A percentile compares a stretch with the other conserved stretches of the same genome.
phyloP scores from a whole-genome alignment of 139 green algal species.

The Haematococcus lacustris region DNA sequence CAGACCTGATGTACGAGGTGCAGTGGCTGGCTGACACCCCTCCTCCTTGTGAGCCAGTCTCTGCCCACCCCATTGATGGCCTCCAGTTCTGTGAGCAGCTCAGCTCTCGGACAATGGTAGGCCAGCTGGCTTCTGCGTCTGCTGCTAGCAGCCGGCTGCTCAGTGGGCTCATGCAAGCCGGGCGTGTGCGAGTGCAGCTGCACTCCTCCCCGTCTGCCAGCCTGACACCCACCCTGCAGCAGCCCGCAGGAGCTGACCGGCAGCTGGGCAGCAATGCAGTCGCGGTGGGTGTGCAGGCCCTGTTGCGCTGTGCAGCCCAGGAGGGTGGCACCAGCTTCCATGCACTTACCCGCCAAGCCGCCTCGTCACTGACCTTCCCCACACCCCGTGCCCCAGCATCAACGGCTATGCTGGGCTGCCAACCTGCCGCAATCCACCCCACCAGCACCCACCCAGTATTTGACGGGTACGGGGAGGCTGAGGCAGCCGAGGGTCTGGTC shows the following conservation, averaged over 20 bases:
- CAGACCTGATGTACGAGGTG: conserved; percentile 26
- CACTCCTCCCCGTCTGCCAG: background rate
- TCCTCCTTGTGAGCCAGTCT: background rate
- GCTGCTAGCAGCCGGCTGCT: background rate
- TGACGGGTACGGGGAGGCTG: conserved; percentile 20
- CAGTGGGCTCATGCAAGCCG: too few relatives aligned
- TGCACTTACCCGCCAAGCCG: too few relatives aligned
- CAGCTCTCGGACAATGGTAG: background rate
- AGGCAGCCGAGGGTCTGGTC: conserved; percentile 5
- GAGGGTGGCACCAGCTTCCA: conserved; percentile 10
- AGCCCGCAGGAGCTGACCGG: background rate
- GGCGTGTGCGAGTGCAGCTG: too few relatives aligned
- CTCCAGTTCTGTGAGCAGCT: background rate
- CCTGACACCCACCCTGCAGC: background rate
- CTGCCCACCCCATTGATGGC: background rate
- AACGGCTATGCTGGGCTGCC: too few relatives aligned
- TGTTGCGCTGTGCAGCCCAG: conserved; percentile 16
- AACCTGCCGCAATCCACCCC: conserved; percentile 1
- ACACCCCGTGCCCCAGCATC: background rate
- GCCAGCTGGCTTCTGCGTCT: background rate
- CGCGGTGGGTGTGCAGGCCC: background rate
- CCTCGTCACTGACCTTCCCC: background rate
- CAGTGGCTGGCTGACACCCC: conserved; percentile 21
- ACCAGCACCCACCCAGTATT: background rate
- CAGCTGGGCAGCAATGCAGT: background rate